Evolutionary conservation across 805 yeast genomes (phyloP), one percentile per base, ranked within the genome.

Genomic region (Pachysolen tannophilus): DNA sequence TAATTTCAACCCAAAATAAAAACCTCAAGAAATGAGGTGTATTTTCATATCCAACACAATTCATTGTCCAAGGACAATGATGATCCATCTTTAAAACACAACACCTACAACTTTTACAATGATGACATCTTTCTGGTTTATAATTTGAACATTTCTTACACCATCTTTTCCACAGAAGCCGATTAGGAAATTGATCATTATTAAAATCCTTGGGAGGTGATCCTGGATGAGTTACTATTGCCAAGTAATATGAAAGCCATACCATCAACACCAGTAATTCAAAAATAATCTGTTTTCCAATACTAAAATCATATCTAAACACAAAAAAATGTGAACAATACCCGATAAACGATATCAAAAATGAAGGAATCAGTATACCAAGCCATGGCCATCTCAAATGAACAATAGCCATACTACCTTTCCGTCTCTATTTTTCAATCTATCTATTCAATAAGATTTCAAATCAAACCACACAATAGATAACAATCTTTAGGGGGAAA

Each of bases 61-160:
- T 88, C 55, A 75, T 72, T 0, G 95, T 85, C 96, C 96, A 88
- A 0, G 96, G 95, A 52, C 81, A 65, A n/a, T n/a, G n/a, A n/a
- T n/a, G n/a, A n/a, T n/a, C n/a, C n/a, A n/a, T n/a, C n/a, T n/a
- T 72, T 38, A 87, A 53, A n/a, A 87, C 79, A 55, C 96, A 87
- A 27, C 42, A 46, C n/a, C 71, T 64, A 50, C 94, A 85, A 1
- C 74, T 69, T 46, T 80, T 80, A 54, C 96, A 87, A 58, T 87
- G 96, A 52, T 87, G 96, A 4, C 85, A 50, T 41, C 96, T 59
- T 49, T 80, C 90, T 0, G 95, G 95, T 52, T 87, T 87, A 56
- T 69, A 76, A 26, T 54, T 57, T 26, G 75, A 45, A 55, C 96
- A 87, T 52, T 83, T 85, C 38, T 65, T 57, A 51, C 95, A 86